A percentile compares a stretch with the other conserved stretches of the same genome.
These are phyloP conservation scores for Dendrostoma leiphaemia DNA, from an alignment of 2,329 filamentous ascomycete species.

Conservation along the genomic window DNA sequence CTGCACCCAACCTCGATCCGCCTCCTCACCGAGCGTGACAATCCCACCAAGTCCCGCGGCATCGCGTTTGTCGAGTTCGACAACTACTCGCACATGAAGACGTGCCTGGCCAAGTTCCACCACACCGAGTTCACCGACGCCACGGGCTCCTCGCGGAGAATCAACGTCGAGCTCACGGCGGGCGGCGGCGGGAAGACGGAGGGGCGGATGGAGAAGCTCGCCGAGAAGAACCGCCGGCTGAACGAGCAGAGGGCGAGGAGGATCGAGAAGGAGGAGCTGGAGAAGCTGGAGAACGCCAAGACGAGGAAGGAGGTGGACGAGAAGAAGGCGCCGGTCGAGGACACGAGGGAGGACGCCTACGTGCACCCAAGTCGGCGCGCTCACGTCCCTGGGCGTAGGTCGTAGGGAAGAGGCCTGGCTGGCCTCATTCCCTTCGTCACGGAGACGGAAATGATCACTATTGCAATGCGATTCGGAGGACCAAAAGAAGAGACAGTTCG, in stretches of 20 bases:
- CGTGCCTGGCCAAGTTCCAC: slow-evolving; percentile 86
- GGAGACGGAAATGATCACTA: background rate
- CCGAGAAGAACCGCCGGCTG: slow-evolving; percentile 81
- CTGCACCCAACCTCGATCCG: slow-evolving; percentile 70
- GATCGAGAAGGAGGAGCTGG: slow-evolving; percentile 41
- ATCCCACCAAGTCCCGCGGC: slow-evolving; percentile 39
- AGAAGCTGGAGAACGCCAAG: slow-evolving; percentile 25
- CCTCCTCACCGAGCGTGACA: slow-evolving; percentile 61
- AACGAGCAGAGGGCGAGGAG: slow-evolving; percentile 60
- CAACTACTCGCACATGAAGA: slow-evolving; percentile 85
- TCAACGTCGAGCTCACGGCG: slow-evolving; percentile 92
- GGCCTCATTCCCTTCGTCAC: background rate
- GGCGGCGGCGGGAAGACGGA: slow-evolving; percentile 82
- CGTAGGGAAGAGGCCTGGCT: background rate
- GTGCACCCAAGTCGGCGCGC: slow-evolving; percentile 54
- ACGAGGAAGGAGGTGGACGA: slow-evolving; percentile 27
- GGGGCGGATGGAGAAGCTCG: slow-evolving; percentile 72
- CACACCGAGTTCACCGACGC: slow-evolving; percentile 72
- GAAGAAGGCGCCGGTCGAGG: slow-evolving; percentile 25
- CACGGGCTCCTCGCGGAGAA: slow-evolving; percentile 59
- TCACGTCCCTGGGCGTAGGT: slow-evolving; percentile 12
- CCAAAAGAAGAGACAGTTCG: no score
- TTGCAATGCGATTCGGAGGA: no score
- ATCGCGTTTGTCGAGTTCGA: slow-evolving; percentile 89
- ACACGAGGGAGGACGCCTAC: slow-evolving; percentile 31